phyloP scores from a whole-genome alignment of 345 rosid genomes.

The Punica granatum region DNA sequence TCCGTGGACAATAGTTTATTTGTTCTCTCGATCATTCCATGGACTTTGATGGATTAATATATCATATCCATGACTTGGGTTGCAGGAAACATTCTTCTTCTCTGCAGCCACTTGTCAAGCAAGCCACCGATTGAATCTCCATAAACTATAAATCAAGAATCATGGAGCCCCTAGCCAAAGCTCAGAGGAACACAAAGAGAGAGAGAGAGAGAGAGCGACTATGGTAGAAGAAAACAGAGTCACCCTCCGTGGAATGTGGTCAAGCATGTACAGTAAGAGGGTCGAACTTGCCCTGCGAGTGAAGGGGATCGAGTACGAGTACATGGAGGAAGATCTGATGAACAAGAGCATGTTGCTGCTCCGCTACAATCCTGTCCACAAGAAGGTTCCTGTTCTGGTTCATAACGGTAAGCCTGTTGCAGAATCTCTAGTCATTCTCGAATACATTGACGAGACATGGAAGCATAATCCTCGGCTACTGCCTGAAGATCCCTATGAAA shows the following conservation, averaged over 20 bases:
- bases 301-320: conserved; percentile 29
- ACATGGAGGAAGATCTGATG: conserved; percentile 36
- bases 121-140: no score
- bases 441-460: conserved; percentile 40
- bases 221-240: conserved; percentile 28
- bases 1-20: no score
- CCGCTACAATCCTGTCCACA: conserved; percentile 7
- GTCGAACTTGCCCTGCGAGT: conserved; percentile 34
- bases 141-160: no score
- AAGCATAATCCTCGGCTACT: conserved; percentile 22
- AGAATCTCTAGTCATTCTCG: conserved; percentile 29
- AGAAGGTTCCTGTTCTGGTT: conserved; percentile 38
- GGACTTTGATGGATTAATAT: no score
- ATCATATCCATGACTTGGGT: no score
- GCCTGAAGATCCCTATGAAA: conserved; percentile 30
- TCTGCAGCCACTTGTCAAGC: no score
- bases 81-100: no score
- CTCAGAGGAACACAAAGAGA: no score
- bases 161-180: no score
- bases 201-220: no score
- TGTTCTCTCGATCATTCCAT: no score
- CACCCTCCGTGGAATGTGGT: conserved; percentile 22
- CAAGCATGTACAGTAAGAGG: conserved; percentile 26
- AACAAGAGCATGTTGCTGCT: conserved; percentile 26
- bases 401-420: conserved; percentile 35